phyloP scores from a whole-genome alignment of 768 basidiomycete species.

The Leucosporidium creatinivorum region DNA sequence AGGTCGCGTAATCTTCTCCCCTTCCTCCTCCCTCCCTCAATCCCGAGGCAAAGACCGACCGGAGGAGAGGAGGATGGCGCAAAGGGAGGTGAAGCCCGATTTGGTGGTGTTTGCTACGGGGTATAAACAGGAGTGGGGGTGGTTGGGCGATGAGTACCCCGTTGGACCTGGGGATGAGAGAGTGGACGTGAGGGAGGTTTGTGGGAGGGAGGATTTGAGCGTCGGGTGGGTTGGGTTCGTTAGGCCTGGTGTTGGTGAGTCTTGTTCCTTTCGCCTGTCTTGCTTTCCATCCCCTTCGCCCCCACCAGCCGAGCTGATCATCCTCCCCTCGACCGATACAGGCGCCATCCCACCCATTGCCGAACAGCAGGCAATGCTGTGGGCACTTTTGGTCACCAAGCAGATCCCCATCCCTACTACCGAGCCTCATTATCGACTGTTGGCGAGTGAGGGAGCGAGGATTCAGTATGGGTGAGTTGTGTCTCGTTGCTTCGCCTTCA shows the following conservation, averaged over 20 bases:
- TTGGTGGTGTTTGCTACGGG: slow-evolving; percentile 41
- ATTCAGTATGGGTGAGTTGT: slow-evolving; percentile 39
- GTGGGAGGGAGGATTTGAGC: slow-evolving; percentile 33
- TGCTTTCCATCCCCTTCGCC: too few relatives aligned
- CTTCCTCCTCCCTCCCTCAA: not conserved
- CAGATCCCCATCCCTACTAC: slow-evolving; percentile 47
- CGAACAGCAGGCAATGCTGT: slow-evolving; percentile 57
- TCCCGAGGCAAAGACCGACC: slow-evolving; percentile 40
- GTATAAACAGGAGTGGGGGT: slow-evolving; percentile 40
- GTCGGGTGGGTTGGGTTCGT: slow-evolving; percentile 44
- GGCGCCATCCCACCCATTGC: slow-evolving; percentile 45
- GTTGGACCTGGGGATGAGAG: slow-evolving; percentile 35
- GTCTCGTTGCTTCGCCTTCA: not conserved
- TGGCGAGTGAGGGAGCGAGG: slow-evolving; percentile 49
- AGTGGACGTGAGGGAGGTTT: slow-evolving; percentile 38
- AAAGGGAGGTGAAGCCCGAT: slow-evolving; percentile 47
- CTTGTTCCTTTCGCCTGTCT: slow-evolving; percentile 14
- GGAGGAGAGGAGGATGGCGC: slow-evolving; percentile 48
- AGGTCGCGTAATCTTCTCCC: slow-evolving; percentile 49
- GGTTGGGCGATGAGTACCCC: slow-evolving; percentile 39
- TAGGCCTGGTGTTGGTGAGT: slow-evolving; percentile 42
- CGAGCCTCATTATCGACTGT: slow-evolving; percentile 52
- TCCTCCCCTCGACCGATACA: not conserved
- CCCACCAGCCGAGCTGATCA: slow-evolving; percentile 38
- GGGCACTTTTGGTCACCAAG: slow-evolving; percentile 50